A percentile compares a stretch with the other conserved stretches of the same genome.
Conservation (phyloP, 371 early-diverging fungal genomes). For the Apophysomyces trapeziformis region DNA sequence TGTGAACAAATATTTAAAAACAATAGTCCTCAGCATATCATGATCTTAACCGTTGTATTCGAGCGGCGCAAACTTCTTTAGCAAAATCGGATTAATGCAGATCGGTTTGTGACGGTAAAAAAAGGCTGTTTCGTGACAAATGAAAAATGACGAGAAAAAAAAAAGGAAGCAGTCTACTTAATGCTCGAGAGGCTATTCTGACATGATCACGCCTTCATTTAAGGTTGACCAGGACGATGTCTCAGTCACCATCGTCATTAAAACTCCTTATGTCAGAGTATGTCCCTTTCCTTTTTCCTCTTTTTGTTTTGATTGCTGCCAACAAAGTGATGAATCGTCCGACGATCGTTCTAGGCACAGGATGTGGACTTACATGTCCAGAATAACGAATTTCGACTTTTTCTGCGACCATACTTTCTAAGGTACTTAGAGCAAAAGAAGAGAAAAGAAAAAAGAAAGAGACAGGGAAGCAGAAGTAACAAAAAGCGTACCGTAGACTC, state of each 20-base stretch:
- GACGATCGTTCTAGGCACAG: conserved; percentile 60
- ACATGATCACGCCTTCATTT: conserved; percentile 94
- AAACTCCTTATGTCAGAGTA: conserved; percentile 87
- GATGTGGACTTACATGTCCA: conserved; percentile 83
- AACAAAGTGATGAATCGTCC: conserved; percentile 1
- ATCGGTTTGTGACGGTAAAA: conserved; percentile 9
- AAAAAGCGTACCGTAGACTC: conserved; percentile 53
- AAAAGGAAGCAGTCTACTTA: background rate
- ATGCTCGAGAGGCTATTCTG: background rate
- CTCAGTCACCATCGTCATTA: conserved; percentile 72
- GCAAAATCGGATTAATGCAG: background rate
- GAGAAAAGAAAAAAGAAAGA: too few species aligned
- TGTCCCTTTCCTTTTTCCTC: background rate
- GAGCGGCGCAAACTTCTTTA: too few species aligned
- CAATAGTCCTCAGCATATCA: too few species aligned
- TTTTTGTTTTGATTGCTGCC: background rate
- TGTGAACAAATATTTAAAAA: too few species aligned
- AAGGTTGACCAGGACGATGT: conserved; percentile 78
- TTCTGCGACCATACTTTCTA: conserved; percentile 82
- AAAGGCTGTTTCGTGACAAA: background rate
- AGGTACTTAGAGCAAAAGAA: conserved; percentile 45
- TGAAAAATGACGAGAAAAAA: background rate
- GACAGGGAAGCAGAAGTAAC: too few species aligned
- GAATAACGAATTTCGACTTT: conserved; percentile 78
- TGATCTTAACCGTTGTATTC: too few species aligned